Base-by-base conservation (phyloP, 192 early-diverging fungal genomes). In the Mortierella antarctica region DNA sequence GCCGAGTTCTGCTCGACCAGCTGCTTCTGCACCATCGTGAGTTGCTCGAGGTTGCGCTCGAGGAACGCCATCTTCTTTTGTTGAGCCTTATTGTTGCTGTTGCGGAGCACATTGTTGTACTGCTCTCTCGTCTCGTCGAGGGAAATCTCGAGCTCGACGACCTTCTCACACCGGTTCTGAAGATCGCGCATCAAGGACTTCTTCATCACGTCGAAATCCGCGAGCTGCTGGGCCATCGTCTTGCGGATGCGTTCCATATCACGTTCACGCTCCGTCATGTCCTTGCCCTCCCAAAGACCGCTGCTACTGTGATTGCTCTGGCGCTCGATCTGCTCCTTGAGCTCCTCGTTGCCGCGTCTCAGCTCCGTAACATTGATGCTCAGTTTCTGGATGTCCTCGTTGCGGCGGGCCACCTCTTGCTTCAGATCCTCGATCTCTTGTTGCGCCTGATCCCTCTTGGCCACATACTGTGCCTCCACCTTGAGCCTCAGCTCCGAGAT, bases 41-140 rank as follows among this genome's bases (percentile, higher is more conserved):
- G 88, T 83, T 99, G 97, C 70, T 98, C 96, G 58, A 99, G 86
- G 82, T 98, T 98, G 83, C 96, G 93, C 77, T 99, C 97, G 59
- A 99, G 85, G 82, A 98, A 94, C n/a, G 93, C 93, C 95, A 98
- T 97, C 86, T 97, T 97, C 87, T 95, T 93, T 81, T 96, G 95
- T 74, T 97, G 95, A 49, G 91, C 91, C 57, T 93, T 89, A 74
- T 91, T 94, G 85, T 92, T 93, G 74, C 88, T 92, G 61, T 92
- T 93, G 60, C 92, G 91, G 58, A 93, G 87, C 21, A 98, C 94
- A 67, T 88, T 92, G 62, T 96, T 92, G 81, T 96, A 94, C 86
- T 98, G 93, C 73, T 96, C 95, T n/a, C 96, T 93, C 9, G 93
- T 91, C 70, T 99, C 98, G 73, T 99, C 98, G 62, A 99, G 87